Evolutionary conservation across 768 basidiomycete genomes (phyloP).

Genomic region (Tulasnella calospora): DNA sequence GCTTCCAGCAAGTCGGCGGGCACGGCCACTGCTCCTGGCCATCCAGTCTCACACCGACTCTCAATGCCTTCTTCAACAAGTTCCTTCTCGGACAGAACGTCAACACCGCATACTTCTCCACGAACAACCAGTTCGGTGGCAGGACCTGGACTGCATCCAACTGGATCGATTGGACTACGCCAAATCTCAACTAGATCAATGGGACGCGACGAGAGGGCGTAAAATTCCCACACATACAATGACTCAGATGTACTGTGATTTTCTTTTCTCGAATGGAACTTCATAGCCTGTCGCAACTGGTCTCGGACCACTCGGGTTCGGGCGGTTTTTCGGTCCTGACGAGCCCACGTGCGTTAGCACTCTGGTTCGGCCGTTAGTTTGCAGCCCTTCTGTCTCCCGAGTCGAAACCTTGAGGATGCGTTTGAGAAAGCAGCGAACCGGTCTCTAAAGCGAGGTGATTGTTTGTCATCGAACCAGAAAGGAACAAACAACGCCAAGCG

Average conservation of each 20-base stretch:
- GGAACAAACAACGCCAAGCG: not conserved
- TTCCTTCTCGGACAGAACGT: conserved; percentile 49
- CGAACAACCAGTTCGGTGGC: conserved; percentile 41
- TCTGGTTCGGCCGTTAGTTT: too few relatives aligned
- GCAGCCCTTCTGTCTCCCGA: too few relatives aligned
- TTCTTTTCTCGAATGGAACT: not conserved
- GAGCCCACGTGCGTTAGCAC: not conserved
- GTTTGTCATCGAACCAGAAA: too few relatives aligned
- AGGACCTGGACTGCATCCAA: conserved; percentile 31
- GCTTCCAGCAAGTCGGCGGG: conserved; percentile 51
- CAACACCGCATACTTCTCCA: conserved; percentile 41
- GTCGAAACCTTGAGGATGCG: not conserved
- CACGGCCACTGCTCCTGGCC: conserved; percentile 57
- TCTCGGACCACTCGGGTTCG: not conserved
- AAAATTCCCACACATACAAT: not conserved
- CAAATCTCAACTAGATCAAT: conserved; percentile 38
- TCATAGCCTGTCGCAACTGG: not conserved
- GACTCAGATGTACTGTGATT: not conserved
- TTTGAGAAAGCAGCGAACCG: not conserved
- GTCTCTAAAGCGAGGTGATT: not conserved
- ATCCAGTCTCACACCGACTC: conserved; percentile 41
- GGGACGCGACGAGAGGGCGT: not conserved
- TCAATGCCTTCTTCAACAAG: conserved; percentile 53
- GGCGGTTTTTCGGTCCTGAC: not conserved
- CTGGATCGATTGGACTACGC: conserved; percentile 51